phyloP scores from a whole-genome alignment of 768 basidiomycete species.

The Trametes gibbosa region DNA sequence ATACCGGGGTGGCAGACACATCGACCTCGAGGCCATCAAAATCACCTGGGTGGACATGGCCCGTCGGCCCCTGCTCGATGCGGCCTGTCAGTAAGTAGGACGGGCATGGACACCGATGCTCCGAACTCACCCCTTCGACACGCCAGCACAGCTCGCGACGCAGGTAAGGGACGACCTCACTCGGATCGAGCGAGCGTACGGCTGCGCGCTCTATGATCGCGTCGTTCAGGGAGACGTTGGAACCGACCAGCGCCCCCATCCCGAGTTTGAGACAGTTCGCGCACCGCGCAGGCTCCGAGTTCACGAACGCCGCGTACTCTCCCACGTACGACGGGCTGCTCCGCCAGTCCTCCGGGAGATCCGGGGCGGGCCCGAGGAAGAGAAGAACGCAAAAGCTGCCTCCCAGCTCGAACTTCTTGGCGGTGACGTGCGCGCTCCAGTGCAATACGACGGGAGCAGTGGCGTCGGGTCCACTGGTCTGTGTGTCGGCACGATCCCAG shows the following conservation, averaged over 20 bases:
- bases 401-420: slow-evolving; percentile 42
- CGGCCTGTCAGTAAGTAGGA: neutral
- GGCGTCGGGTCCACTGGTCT: too few species aligned
- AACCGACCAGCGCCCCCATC: slow-evolving; percentile 1
- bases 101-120: neutral
- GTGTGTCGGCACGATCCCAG: too few species aligned
- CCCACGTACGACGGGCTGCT: slow-evolving; percentile 34
- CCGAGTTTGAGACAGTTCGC: slow-evolving; percentile 33
- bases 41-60: neutral
- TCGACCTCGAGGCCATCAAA: neutral
- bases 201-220: neutral
- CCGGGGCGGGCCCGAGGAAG: slow-evolving; percentile 44
- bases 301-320: slow-evolving; percentile 41
- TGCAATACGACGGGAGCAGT: slow-evolving; percentile 21
- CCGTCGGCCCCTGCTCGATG: neutral
- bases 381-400: slow-evolving; percentile 41
- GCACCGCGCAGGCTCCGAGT: slow-evolving; percentile 32
- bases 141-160: slow-evolving; percentile 10
- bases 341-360: slow-evolving; percentile 26
- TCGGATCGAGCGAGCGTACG: slow-evolving; percentile 5
- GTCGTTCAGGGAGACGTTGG: slow-evolving; percentile 10
- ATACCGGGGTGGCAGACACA: neutral
- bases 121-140: slow-evolving; percentile 6
- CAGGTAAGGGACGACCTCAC: slow-evolving; percentile 14
- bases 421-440: slow-evolving; percentile 41